These are phyloP conservation scores for Eustoma russellianum DNA, from an alignment of 257 asterid genomes.

Conservation along the genomic window DNA sequence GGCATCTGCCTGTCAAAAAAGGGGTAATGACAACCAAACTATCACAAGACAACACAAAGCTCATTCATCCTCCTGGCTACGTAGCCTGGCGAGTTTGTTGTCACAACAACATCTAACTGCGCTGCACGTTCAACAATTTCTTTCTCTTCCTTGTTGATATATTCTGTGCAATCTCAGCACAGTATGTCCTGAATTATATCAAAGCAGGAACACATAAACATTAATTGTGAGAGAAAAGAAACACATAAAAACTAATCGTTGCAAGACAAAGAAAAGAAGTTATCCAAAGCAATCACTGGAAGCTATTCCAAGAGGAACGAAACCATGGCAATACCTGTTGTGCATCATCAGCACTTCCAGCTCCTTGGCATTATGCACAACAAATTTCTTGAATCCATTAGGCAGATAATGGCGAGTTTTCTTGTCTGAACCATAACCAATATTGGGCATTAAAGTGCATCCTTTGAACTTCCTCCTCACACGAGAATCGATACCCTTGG, in stretches of 20 bases:
- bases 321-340: slow-evolving; percentile 41
- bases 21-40: too few species aligned
- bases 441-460: too few species aligned
- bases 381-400: slow-evolving; percentile 39
- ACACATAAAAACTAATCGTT: too few species aligned
- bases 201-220: not conserved
- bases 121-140: slow-evolving; percentile 41
- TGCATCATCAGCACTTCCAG: slow-evolving; percentile 46
- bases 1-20: too few species aligned
- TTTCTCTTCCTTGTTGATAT: slow-evolving; percentile 37
- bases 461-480: too few species aligned
- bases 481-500: slow-evolving; percentile 47
- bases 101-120: slow-evolving; percentile 37
- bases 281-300: too few species aligned
- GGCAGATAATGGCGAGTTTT: too few species aligned
- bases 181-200: slow-evolving; percentile 33
- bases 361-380: slow-evolving; percentile 36
- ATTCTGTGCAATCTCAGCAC: slow-evolving; percentile 44
- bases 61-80: slow-evolving; percentile 47
- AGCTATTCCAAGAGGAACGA: not conserved
- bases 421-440: too few species aligned
- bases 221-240: too few species aligned
- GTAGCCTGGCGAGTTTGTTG: slow-evolving; percentile 43
- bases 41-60: too few species aligned
- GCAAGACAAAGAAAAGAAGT: not conserved